Evolutionary conservation across 352 stramenopile species (phyloP).

Genomic region (Ophiocytium majus): DNA sequence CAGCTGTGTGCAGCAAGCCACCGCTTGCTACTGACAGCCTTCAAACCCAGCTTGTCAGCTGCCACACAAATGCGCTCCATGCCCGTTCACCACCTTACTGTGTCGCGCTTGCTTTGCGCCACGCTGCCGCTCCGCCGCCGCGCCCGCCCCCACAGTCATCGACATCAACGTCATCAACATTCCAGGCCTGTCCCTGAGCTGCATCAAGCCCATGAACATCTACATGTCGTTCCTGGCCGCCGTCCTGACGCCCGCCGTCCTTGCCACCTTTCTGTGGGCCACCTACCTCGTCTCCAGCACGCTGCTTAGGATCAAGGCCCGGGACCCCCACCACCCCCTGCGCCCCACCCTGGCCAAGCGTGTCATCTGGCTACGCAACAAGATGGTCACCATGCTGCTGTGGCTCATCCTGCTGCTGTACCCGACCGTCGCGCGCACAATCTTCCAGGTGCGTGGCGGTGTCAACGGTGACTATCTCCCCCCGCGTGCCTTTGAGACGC

Average conservation of each 20-base stretch:
- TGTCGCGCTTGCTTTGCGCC: no score
- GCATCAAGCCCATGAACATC: neutral
- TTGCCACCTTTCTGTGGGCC: neutral
- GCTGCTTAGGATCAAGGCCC: neutral
- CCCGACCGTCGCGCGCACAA: neutral
- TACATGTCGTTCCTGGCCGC: neutral
- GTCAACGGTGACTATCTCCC: no score
- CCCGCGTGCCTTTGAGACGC: no score
- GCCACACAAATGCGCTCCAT: no score
- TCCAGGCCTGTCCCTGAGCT: neutral
- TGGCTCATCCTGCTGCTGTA: neutral
- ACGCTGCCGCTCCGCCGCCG: no score
- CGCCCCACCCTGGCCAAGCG: neutral
- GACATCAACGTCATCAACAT: neutral
- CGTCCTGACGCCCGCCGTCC: neutral
- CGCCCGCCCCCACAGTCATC: no score
- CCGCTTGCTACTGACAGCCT: no score
- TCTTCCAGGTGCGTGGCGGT: neutral
- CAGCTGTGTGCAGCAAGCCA: no score
- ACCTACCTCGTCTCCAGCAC: neutral
- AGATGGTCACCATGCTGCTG: neutral
- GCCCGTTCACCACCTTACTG: no score
- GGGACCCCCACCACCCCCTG: neutral
- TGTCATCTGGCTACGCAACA: neutral
- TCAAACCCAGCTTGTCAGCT: no score